phyloP scores from a whole-genome alignment of 345 rosid genomes.

The Aethionema arabicum region DNA sequence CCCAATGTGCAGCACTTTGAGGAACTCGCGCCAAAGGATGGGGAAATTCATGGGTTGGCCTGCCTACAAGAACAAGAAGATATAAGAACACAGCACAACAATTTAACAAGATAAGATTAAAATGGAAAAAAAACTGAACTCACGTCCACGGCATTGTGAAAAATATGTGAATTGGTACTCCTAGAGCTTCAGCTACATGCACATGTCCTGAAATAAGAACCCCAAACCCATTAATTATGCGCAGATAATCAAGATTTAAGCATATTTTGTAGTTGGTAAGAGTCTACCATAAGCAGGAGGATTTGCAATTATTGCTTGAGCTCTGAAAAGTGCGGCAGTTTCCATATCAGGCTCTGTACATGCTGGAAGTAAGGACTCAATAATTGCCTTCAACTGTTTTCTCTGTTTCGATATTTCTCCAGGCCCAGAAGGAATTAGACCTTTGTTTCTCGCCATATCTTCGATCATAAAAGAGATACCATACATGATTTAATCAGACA shows the following conservation, averaged over 20 bases:
- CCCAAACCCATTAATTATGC: conserved; percentile 11
- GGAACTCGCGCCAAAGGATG: conserved; percentile 98
- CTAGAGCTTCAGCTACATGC: conserved; percentile 98
- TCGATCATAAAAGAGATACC: conserved; percentile 22
- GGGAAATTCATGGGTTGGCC: conserved; percentile 97
- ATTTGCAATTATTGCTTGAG: conserved; percentile 96
- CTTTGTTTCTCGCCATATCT: conserved; percentile 99
- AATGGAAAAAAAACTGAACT: conserved; percentile 41
- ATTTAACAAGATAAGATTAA: not conserved
- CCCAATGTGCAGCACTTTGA: conserved; percentile 96
- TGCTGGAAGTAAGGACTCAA: conserved; percentile 94
- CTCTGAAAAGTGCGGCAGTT: conserved; percentile 71
- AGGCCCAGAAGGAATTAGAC: conserved; percentile 92
- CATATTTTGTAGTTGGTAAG: not conserved
- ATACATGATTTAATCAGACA: not conserved
- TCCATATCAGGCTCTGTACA: conserved; percentile 85
- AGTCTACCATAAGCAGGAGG: conserved; percentile 94
- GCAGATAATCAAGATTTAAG: conserved; percentile 4
- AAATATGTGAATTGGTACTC: conserved; percentile 94
- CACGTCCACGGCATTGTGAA: conserved; percentile 99
- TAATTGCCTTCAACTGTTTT: conserved; percentile 90
- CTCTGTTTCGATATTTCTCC: conserved; percentile 87
- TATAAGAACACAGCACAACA: conserved; percentile 45
- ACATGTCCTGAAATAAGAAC: conserved; percentile 68
- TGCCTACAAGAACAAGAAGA: conserved; percentile 62